Base-by-base conservation (phyloP, 2,329 filamentous ascomycete species). In the Botryotinia convoluta region DNA sequence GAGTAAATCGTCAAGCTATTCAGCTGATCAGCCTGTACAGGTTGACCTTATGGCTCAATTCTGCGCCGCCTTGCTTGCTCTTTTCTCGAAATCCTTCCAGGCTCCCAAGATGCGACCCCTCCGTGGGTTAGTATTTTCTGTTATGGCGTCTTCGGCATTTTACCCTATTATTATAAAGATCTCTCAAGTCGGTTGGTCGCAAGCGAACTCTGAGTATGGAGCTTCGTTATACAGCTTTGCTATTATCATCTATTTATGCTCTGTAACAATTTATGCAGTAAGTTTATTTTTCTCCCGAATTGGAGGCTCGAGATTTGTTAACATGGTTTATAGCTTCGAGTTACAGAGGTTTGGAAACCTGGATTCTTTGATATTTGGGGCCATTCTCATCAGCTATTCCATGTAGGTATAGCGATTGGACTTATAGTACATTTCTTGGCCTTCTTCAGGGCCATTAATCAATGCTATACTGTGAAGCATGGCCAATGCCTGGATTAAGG, bases 361-460 rank as follows among this genome's bases (percentile, higher is more conserved):
- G 68, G n/a, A 62, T 60, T 20, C 18, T 62, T 62, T 71, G 54
- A 71, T 14, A 71, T 62, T 54, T 71, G 39, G 54, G 51, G 54
- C 16, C 68, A 71, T 62, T 71, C 68, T 14, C 54, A 71, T 60
- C 54, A 62, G 37, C 37, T 71, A 71, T 62, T 62, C n/a, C 68
- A 71, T n/a, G 48, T 62, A 14, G 68, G 48, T 60, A 71, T 62
- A 35, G 37, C 68, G 8, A 22, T 71, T 71, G 37, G 68, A 10
- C 54, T 71, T 45, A 71, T 39, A 12, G n/a, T 62, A 45, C 68
- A 71, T 71, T 71, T 71, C 54, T 32, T 61, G n/a, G 54, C 37
- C 54, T 71, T 71, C 37, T 71, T 71, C 26, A 62, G 16, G 54
- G 68, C 54, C n/a, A 26, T 71, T 61, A 20, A 62, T 71, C 68